Base-by-base conservation (phyloP, 106 monocot species). In the Allium sativum region DNA sequence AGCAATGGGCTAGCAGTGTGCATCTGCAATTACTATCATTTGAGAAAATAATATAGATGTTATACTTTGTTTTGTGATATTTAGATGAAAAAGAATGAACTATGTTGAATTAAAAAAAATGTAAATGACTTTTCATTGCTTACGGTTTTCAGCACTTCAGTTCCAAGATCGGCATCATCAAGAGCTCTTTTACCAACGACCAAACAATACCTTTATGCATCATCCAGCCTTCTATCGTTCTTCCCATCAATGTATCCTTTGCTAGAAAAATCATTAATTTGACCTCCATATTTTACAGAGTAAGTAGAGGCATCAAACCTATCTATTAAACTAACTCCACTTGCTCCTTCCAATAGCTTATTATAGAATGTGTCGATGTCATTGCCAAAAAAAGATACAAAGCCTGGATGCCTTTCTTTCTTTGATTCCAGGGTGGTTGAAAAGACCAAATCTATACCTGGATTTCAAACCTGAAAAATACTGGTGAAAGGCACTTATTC, bases 341-440 rank as follows among this genome's bases (percentile, higher is more conserved):
- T 91, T 75, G 70, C 65, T 40, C 86, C 91, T 48, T 75, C 83
- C 18, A 91, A 64, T 4, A 91, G 78, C 64, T 67, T 72, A 19
- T 83, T 75, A 55, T 91, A 91, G 71, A 72, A 91, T 13, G 61
- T 48, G 10, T 83, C 91, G 4, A 78, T 73, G 19, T 91, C 83
- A 62, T 75, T 91, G 13, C 91, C 91, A 44, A 92, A 92, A 7
- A 92, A 85, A 6, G 91, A 92, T 3, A 92, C 91, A 14, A 86
- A 62, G 6, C 91, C 91, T 85, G n/a, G n/a, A n/a, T n/a, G n/a
- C n/a, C n/a, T n/a, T n/a, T n/a, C n/a, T n/a, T n/a, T n/a, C n/a
- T n/a, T n/a, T n/a, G n/a, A 78, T 86, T 46, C 90, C 90, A 7
- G 90, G n/a, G n/a, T n/a, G n/a, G n/a, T n/a, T n/a, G n/a, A n/a